These are phyloP conservation scores for Hyphodiscus sp. DNA, from an alignment of 2,329 filamentous ascomycete species.

Conservation along the genomic window DNA sequence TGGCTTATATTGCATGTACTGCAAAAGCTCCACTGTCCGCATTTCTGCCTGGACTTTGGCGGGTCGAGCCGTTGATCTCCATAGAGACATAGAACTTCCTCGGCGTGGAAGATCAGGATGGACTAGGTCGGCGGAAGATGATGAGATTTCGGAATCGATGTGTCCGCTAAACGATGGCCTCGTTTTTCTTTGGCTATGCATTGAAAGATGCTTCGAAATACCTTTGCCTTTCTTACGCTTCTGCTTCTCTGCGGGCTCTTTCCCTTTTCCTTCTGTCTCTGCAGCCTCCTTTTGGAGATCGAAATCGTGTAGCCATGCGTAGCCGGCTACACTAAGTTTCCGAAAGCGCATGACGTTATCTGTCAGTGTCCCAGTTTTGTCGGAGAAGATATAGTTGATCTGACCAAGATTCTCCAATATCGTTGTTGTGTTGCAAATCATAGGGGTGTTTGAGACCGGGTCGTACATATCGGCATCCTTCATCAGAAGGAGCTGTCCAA, in stretches of 20 bases:
- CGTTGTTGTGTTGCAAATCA: conserved; percentile 85
- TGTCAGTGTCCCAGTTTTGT: conserved; percentile 91
- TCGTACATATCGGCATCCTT: conserved; percentile 88
- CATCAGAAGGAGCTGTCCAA: conserved; percentile 70
- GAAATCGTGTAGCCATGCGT: conserved; percentile 78
- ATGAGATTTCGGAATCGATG: neutral
- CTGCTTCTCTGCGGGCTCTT: conserved; percentile 3
- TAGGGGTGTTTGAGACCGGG: conserved; percentile 72
- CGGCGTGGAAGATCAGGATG: conserved; percentile 3
- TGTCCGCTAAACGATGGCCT: neutral
- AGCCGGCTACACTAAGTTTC: conserved; percentile 83
- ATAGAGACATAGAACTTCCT: conserved; percentile 24
- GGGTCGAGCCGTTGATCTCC: conserved; percentile 27
- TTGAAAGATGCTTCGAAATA: conserved; percentile 11
- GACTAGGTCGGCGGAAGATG: neutral
- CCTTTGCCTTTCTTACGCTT: conserved; percentile 21
- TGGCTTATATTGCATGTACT: conserved; percentile 70
- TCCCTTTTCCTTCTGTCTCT: conserved; percentile 7
- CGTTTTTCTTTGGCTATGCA: conserved; percentile 8
- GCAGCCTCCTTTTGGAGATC: conserved; percentile 39
- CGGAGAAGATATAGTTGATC: conserved; percentile 83
- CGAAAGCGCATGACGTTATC: conserved; percentile 96
- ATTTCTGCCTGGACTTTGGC: conserved; percentile 46
- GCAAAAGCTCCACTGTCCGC: conserved; percentile 67
- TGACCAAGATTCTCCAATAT: conserved; percentile 93